Evolutionary conservation across 345 rosid genomes (phyloP), one percentile per base, ranked within the genome.

Genomic region (Citrus cavaleriei): DNA sequence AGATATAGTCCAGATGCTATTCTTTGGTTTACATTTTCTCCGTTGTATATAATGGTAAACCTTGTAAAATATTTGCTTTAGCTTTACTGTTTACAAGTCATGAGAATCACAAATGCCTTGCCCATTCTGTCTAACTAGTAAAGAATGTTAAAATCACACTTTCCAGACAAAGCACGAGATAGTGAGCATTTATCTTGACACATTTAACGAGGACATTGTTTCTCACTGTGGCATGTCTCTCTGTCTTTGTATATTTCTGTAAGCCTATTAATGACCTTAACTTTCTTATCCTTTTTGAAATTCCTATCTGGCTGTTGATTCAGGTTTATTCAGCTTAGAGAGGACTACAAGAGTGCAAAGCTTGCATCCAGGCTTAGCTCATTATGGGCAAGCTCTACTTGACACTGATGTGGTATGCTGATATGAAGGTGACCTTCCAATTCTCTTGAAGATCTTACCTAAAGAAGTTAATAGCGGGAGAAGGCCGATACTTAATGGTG

Each of bases 261-360:
- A n/a, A n/a, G 64, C 38, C 22, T 67, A 18, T 40, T 55, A 27
- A 64, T 30, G 25, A 5, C 7, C 49, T 37, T 16, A 25, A 13
- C 57, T 35, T 54, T 51, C 37, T 66, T 30, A 35, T 54, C 3
- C 37, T 54, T 65, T 24, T 35, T 14, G 18, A 25, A 19, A 42
- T 49, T 28, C 42, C 37, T 19, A 65, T 55, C 76, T 71, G 70
- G 28, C 18, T 78, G 63, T 40, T 46, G 68, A 46, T 80, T 51
- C 92, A 94, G 98, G 92, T 97, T 94, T 85, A 91, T 97, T 75
- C 97, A 93, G 82, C 95, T 97, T 59, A 85, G 99, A 75, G 99
- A 97, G 74, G 99, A 97, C 83, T 93, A 91, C 83, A 97, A 94
- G 86, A 92, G 97, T 75, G 96, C 97, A 46, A 97, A 92, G 85